phyloP scores from a whole-genome alignment of 2,329 filamentous ascomycete species.

The Trichoderma endophyticum region DNA sequence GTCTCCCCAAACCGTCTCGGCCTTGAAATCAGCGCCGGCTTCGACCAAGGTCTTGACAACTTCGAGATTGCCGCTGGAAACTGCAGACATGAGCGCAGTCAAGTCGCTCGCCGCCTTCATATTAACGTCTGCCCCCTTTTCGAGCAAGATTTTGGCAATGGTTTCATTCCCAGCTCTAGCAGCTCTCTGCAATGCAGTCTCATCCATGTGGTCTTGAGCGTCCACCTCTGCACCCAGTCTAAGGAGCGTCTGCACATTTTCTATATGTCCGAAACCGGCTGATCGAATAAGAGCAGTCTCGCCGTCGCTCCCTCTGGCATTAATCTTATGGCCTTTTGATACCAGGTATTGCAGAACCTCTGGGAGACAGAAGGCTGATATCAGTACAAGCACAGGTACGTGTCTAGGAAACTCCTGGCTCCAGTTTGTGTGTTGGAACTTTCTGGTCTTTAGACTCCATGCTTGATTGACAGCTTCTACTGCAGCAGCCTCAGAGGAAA shows the following conservation, averaged over 20 bases:
- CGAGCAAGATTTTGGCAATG: neutral
- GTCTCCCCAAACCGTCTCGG: conserved; percentile 14
- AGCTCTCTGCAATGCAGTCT: conserved; percentile 16
- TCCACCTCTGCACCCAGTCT: neutral
- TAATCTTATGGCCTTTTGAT: neutral
- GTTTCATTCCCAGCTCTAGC: neutral
- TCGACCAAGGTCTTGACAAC: neutral
- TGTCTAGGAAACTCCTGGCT: neutral
- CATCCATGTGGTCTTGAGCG: conserved; percentile 12
- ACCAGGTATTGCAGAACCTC: neutral
- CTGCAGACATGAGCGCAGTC: conserved; percentile 19
- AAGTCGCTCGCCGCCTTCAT: conserved; percentile 9
- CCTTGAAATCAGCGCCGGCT: neutral
- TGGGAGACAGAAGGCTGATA: neutral
- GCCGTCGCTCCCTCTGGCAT: neutral
- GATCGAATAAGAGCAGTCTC: neutral
- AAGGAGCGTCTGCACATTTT: neutral
- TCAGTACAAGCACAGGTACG: neutral
- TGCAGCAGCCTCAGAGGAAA: neutral
- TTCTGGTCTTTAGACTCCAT: neutral
- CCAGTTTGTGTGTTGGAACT: neutral
- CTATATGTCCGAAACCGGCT: neutral
- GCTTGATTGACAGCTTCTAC: neutral
- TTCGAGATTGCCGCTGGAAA: conserved; percentile 13
- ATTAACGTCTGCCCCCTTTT: conserved; percentile 9